Evolutionary conservation across 306 rosid species (phyloP).

Genomic region (Cicer judaicum): DNA sequence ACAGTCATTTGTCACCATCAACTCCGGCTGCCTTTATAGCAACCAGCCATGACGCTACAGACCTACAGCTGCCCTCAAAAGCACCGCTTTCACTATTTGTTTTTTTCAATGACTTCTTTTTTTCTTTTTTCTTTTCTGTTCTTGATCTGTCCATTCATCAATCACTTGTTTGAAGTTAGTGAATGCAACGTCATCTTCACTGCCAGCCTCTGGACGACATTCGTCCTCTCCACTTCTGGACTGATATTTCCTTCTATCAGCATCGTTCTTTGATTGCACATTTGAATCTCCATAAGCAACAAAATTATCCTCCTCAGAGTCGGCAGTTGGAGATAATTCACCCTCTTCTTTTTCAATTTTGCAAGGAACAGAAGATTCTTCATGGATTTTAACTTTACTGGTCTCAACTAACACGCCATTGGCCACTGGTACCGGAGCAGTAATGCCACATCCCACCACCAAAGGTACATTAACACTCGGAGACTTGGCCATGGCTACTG

Average conservation of each 20-base stretch:
- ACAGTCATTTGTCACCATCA: too few relatives aligned
- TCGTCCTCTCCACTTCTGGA: slow-evolving; percentile 62
- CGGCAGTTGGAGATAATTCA: slow-evolving; percentile 88
- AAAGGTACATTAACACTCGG: slow-evolving; percentile 52
- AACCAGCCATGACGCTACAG: too few relatives aligned
- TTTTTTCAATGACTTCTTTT: too few relatives aligned
- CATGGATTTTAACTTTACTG: slow-evolving; percentile 57
- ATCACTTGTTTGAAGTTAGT: too few relatives aligned
- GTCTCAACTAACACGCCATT: slow-evolving; percentile 63
- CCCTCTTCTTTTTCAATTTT: slow-evolving; percentile 96
- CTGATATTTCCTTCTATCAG: slow-evolving; percentile 60
- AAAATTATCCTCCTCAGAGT: slow-evolving; percentile 86
- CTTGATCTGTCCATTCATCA: too few relatives aligned
- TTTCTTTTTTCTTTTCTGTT: too few relatives aligned
- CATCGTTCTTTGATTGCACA: slow-evolving; percentile 53
- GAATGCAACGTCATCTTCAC: slow-evolving; percentile 62
- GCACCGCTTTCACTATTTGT: too few relatives aligned
- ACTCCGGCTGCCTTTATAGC: too few relatives aligned
- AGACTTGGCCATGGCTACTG: slow-evolving; percentile 50
- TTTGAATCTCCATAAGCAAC: slow-evolving; percentile 62
- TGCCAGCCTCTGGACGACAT: slow-evolving; percentile 60
- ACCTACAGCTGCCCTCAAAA: too few relatives aligned
- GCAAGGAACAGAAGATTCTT: slow-evolving; percentile 65
- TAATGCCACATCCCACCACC: slow-evolving; percentile 61
- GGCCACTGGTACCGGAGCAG: slow-evolving; percentile 50